These are phyloP conservation scores for Earliella scabrosa DNA, from an alignment of 1,284 basidiomycete species.

Conservation along the genomic window DNA sequence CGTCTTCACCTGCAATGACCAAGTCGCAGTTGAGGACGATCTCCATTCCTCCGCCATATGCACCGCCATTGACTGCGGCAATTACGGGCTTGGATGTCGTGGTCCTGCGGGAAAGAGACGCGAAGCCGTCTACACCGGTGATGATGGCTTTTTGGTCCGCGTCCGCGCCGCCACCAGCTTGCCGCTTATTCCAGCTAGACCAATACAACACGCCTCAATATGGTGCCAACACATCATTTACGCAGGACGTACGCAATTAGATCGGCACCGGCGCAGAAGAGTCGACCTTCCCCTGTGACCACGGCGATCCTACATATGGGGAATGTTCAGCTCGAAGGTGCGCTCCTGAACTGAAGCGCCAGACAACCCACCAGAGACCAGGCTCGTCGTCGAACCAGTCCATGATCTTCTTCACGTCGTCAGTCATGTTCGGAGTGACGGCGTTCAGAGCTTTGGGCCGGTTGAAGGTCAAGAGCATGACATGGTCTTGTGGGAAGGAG, in stretches of 20 bases:
- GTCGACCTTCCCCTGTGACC: constrained; percentile 75
- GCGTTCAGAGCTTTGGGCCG: constrained; percentile 77
- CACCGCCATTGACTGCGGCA: constrained; percentile 81
- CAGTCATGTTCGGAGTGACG: constrained; percentile 63
- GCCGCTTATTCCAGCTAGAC: constrained; percentile 55
- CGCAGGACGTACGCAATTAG: constrained; percentile 61
- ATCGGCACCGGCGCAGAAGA: constrained; percentile 86
- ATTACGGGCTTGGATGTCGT: constrained; percentile 77
- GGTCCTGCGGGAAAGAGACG: constrained; percentile 71
- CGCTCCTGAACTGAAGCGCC: too few species aligned
- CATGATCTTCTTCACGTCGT: constrained; percentile 60
- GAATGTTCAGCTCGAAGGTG: too few species aligned
- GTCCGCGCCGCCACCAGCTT: constrained; percentile 43
- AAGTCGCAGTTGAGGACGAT: constrained; percentile 84
- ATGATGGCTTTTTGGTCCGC: constrained; percentile 51
- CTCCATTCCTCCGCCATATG: constrained; percentile 84
- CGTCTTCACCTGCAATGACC: constrained; percentile 74
- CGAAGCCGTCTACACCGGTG: constrained; percentile 69
- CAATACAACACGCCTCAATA: not conserved
- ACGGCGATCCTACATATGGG: constrained; percentile 64
- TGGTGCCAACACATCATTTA: not conserved
- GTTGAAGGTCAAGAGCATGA: constrained; percentile 77
- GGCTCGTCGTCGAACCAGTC: constrained; percentile 82
- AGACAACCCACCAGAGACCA: constrained; percentile 68
- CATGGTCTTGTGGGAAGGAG: constrained; percentile 65